Evolutionary conservation across 108 stramenopile genomes (phyloP).

Genomic region (Mediolabrus comicus): DNA sequence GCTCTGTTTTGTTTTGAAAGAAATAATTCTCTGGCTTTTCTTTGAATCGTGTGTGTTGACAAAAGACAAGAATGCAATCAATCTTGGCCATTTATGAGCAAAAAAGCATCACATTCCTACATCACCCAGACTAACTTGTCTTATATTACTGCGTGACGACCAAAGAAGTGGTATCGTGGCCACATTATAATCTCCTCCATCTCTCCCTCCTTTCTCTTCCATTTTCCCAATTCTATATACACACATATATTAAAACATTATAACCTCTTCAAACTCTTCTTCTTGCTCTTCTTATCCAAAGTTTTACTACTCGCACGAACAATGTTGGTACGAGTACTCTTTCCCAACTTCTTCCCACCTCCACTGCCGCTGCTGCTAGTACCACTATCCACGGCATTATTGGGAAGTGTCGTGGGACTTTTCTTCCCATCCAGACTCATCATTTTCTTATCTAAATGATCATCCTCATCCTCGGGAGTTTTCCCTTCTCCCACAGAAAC

Average conservation of each 20-base stretch:
- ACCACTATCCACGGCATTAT: neutral
- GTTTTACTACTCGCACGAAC: constrained; percentile 29
- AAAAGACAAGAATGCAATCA: too few relatives aligned
- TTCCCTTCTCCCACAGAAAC: neutral
- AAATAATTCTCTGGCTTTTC: too few relatives aligned
- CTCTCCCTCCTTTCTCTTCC: too few relatives aligned
- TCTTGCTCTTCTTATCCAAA: constrained; percentile 58
- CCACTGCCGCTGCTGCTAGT: neutral
- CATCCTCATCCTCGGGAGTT: neutral
- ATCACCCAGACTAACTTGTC: too few relatives aligned
- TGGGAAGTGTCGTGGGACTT: neutral
- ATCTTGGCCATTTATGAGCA: too few relatives aligned
- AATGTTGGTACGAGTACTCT: constrained; percentile 32
- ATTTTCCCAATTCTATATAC: neutral
- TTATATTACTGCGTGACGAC: too few relatives aligned
- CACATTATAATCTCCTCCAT: too few relatives aligned
- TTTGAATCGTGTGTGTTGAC: too few relatives aligned
- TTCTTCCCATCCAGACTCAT: neutral
- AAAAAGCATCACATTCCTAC: too few relatives aligned
- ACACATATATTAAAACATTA: constrained; percentile 17
- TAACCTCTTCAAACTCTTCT: constrained; percentile 77
- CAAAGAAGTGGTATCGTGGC: too few relatives aligned
- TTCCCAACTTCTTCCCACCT: constrained; percentile 14
- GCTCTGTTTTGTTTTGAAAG: too few relatives aligned
- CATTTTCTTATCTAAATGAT: neutral